These are phyloP conservation scores for Acer yangbiense DNA, from an alignment of 345 rosid species.

Conservation along the genomic window DNA sequence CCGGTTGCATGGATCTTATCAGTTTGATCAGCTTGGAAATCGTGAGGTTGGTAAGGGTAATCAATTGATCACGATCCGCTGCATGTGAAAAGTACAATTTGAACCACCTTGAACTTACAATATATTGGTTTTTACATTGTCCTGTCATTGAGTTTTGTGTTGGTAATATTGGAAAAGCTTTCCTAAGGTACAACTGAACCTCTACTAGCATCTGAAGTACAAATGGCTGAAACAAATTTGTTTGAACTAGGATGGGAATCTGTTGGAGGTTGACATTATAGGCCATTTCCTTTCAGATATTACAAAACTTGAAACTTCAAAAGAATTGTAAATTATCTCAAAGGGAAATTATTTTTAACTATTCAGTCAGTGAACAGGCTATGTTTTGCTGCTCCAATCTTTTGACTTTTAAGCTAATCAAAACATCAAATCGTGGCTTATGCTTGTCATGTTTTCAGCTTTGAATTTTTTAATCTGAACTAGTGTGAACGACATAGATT, in stretches of 20 bases:
- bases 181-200: not conserved
- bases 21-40: conserved; percentile 78
- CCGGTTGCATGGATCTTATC: conserved; percentile 91
- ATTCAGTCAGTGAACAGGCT: not conserved
- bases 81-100: conserved; percentile 7
- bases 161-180: not conserved
- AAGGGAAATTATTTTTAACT: not conserved
- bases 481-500: not conserved
- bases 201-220: not conserved
- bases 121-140: not conserved
- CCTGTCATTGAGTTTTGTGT: not conserved
- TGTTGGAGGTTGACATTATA: not conserved
- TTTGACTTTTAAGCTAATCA: too few species aligned
- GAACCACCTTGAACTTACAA: not conserved
- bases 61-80: conserved; percentile 13
- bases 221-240: not conserved
- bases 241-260: conserved; percentile 11
- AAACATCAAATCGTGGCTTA: not conserved
- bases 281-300: not conserved
- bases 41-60: conserved; percentile 76
- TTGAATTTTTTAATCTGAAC: not conserved
- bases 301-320: not conserved
- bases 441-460: not conserved
- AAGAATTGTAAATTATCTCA: not conserved
- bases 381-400: not conserved